Base-by-base conservation (phyloP, 1,284 basidiomycete genomes). In the Moesziomyces aphidis region DNA sequence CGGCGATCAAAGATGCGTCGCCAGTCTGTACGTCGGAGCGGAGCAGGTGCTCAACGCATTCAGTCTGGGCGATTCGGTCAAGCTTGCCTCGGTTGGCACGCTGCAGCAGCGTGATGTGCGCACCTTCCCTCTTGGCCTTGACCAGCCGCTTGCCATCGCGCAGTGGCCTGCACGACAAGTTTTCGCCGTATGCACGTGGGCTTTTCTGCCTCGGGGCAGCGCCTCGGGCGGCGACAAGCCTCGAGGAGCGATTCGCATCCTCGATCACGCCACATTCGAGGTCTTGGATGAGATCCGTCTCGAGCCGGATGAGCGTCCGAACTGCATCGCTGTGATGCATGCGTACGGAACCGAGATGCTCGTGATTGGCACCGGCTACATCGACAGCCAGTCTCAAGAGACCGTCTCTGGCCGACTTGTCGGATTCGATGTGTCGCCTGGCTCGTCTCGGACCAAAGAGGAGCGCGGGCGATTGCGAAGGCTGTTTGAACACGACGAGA, bases 91-190 rank as follows among this genome's bases (percentile, higher is more conserved):
- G 3, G 62, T 85, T n/a, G 76, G 83, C 24, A 72, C 75, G 5
- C 59, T 83, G 39, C 73, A 77, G 56, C 70, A 79, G 36, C 62
- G 83, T n/a, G 81, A 86, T 56, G 66, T 86, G 36, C 67, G 74
- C 22, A 83, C 84, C 10, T 64, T 85, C 42, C 73, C 77, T 8
- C 77, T 86, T 21, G 85, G 83, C 13, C 76, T 80, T 11, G 75
- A 85, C 44, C 84, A 85, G 49, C 85, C 85, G 1, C 61, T 81
- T 4, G 70, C 80, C n/a, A 79, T 86, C 47, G 68, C 79, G 7
- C 62, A 80, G 42, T 78, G 81, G 39, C 43, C 46, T 3, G 24
- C 51, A 10, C 62, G 66, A 13, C 34, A 55, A 13, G 36, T 66
- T 21, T 67, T 79, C 23, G 77, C 59, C 7, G 70, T 79, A n/a